A percentile compares a stretch with the other conserved stretches of the same genome.
These are phyloP conservation scores for Wickerhamiella hasegawae DNA, from an alignment of 805 yeast genomes.

Conservation along the genomic window DNA sequence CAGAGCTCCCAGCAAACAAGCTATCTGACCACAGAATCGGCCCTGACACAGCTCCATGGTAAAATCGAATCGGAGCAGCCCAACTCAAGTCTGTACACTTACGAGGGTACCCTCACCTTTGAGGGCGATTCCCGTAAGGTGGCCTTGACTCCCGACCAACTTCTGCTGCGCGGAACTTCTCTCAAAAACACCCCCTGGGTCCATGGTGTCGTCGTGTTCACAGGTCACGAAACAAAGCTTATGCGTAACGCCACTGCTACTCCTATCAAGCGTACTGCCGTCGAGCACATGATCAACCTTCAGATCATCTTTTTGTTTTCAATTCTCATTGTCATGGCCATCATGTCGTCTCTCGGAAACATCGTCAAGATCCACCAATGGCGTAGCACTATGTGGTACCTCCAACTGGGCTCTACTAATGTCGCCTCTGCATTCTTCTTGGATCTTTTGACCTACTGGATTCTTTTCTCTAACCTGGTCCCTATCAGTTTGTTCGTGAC, in stretches of 20 bases:
- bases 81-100: slow-evolving; percentile 83
- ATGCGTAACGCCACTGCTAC: slow-evolving; percentile 99
- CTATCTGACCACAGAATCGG: slow-evolving; percentile 47
- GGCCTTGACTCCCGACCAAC: slow-evolving; percentile 78
- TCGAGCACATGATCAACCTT: slow-evolving; percentile 82
- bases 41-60: slow-evolving; percentile 37
- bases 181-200: slow-evolving; percentile 91
- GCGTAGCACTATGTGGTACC: slow-evolving; percentile 39
- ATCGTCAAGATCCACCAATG: slow-evolving; percentile 52
- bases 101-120: slow-evolving; percentile 68
- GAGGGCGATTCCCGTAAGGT: slow-evolving; percentile 21
- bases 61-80: slow-evolving; percentile 76
- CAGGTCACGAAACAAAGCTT: slow-evolving; percentile 95
- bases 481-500: slow-evolving; percentile 95
- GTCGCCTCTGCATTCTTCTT: slow-evolving; percentile 60
- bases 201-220: slow-evolving; percentile 81
- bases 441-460: slow-evolving; percentile 89
- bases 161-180: slow-evolving; percentile 88
- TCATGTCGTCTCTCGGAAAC: slow-evolving; percentile 78
- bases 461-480: slow-evolving; percentile 87
- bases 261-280: slow-evolving; percentile 93
- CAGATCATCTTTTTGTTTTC: slow-evolving; percentile 83
- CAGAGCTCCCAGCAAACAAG: slow-evolving; percentile 74
- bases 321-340: slow-evolving; percentile 54
- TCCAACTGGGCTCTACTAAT: slow-evolving; percentile 52